Evolutionary conservation across 2,329 filamentous ascomycete genomes (phyloP).

Genomic region (Mycogone perniciosa): DNA sequence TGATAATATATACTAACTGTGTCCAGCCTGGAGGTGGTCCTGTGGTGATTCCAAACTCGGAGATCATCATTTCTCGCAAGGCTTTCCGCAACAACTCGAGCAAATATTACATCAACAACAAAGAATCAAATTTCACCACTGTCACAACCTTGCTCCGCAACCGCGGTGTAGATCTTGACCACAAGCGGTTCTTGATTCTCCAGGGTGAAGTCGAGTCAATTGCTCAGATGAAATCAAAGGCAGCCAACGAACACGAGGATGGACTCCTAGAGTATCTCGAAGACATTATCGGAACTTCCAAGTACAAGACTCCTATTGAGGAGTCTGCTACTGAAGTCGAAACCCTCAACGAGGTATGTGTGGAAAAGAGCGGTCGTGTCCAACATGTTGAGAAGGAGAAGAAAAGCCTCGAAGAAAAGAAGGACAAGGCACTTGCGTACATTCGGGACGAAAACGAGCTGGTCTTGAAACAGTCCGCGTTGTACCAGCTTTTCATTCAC

Average conservation of each 20-base stretch:
- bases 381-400: constrained; percentile 98
- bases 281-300: constrained; percentile 97
- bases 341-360: constrained; percentile 84
- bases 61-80: constrained; percentile 79
- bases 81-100: constrained; percentile 98
- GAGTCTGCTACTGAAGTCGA: constrained; percentile 88
- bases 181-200: constrained; percentile 95
- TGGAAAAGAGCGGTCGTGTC: constrained; percentile 91
- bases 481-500: constrained; percentile 87
- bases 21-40: constrained; percentile 61
- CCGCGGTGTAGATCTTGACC: constrained; percentile 88
- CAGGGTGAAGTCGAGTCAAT: constrained; percentile 98
- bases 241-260: constrained; percentile 89
- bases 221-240: constrained; percentile 98
- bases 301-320: constrained; percentile 96
- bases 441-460: constrained; percentile 93
- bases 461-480: constrained; percentile 76
- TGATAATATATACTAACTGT: constrained; percentile 14
- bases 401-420: constrained; percentile 88
- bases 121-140: constrained; percentile 82
- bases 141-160: constrained; percentile 84
- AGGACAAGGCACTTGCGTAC: constrained; percentile 84
- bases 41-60: constrained; percentile 74
- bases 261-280: constrained; percentile 94
- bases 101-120: constrained; percentile 94